Evolutionary conservation across 2,329 filamentous ascomycete species (phyloP), one percentile per base, ranked within the genome.

Genomic region (Scedosporium dehoogii): DNA sequence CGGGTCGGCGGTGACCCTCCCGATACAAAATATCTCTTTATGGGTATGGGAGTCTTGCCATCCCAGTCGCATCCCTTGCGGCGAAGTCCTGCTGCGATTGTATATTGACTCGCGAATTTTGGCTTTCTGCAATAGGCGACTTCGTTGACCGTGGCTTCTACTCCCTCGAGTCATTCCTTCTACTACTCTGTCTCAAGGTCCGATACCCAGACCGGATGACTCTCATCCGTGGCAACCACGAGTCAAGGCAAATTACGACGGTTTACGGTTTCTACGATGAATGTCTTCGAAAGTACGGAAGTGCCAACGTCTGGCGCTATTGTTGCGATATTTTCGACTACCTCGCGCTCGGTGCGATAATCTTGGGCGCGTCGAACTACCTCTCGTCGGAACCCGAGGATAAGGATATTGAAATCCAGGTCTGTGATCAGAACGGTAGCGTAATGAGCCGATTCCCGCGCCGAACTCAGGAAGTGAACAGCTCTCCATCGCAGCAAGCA

Each of bases 211-310:
- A 97, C 75, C 91, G 94, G 68, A 97, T 97, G 79, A 97, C 94
- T 3, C 83, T 97, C 51, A 96, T 97, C 70, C 85, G 93, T 66
- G 93, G 93, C 66, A 96, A 96, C 73, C 92, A 96, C 79, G 93
- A 97, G 76, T 97, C 92, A 55, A 86, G 93, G 64, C 93, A 97
- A 74, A 97, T 97, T 67, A 97, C 93, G 23, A 96, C 91, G 4
- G 93, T 97, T 14, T 97, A 97, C 73, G 93, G 93, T 65, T 97
- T 97, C 78, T 97, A 97, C 78, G 93, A 97, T 71, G 93, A 97
- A 77, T 97, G 93, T 71, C 81, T 97, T 66, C 84, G 93, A 61
- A 97, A 97, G 76, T 97, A 97, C 71, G 93, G 93, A 64, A 96
- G 89, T 71, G 92, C 93, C 44, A 97, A 97, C 69, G 93, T 97